phyloP scores from a whole-genome alignment of 495 filamentous ascomycete species.

The Aspergillus cristatus region DNA sequence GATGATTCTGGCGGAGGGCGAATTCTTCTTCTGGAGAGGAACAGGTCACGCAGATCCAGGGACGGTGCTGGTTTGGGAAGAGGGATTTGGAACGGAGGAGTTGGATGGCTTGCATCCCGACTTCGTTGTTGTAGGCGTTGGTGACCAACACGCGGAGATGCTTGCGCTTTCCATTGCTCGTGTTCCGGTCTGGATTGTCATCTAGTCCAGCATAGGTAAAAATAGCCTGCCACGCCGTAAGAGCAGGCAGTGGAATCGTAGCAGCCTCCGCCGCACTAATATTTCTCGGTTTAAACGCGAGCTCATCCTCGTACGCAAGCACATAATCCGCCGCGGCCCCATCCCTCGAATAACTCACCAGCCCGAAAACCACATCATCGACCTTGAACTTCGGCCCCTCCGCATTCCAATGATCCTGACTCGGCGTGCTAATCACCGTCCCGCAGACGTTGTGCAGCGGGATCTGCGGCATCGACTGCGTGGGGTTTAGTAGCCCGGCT shows the following conservation, averaged over 20 bases:
- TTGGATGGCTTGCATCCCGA: constrained; percentile 28
- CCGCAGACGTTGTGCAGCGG: constrained; percentile 52
- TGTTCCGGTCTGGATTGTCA: neutral
- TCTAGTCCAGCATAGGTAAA: constrained; percentile 39
- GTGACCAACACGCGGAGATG: constrained; percentile 26
- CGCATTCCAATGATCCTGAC: constrained; percentile 25
- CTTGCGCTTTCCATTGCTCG: constrained; percentile 1
- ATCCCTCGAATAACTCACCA: constrained; percentile 35
- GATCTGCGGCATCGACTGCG: constrained; percentile 34
- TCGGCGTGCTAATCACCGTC: constrained; percentile 39
- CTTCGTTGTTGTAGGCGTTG: constrained; percentile 28
- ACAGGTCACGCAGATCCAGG: constrained; percentile 35
- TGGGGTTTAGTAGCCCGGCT: constrained; percentile 33
- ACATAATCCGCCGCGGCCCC: constrained; percentile 45
- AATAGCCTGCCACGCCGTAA: constrained; percentile 53
- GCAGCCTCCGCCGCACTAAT: constrained; percentile 42
- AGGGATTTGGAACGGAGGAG: constrained; percentile 26
- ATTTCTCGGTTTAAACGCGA: constrained; percentile 39
- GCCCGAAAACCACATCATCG: constrained; percentile 45
- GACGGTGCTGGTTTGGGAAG: constrained; percentile 18
- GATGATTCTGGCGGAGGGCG: constrained; percentile 11
- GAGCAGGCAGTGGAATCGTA: constrained; percentile 41
- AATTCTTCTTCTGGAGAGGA: constrained; percentile 16
- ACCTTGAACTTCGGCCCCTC: constrained; percentile 34
- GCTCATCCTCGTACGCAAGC: constrained; percentile 40